These are phyloP conservation scores for Cynanchum wilfordii DNA, from an alignment of 257 asterid genomes.

Conservation along the genomic window DNA sequence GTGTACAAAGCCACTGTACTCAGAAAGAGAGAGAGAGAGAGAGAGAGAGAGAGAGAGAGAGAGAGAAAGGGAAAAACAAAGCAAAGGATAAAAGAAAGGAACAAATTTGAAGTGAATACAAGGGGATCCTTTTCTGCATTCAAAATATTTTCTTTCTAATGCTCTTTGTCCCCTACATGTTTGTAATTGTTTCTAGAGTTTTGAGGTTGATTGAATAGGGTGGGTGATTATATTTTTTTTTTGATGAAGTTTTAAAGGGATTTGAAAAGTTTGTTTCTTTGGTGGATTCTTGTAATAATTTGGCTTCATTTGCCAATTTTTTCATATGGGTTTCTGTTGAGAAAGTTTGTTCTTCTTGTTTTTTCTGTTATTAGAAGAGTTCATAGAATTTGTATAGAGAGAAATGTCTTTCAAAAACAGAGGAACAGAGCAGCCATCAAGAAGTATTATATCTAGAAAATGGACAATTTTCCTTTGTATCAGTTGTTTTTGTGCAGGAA, in stretches of 20 bases:
- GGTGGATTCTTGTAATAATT: slow-evolving; percentile 7
- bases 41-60: not conserved
- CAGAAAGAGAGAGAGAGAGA: not conserved
- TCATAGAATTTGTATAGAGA: slow-evolving; percentile 7
- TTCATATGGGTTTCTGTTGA: slow-evolving; percentile 36
- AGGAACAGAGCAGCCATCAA: slow-evolving; percentile 54
- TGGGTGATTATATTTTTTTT: too few relatives aligned
- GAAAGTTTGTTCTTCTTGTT: not conserved
- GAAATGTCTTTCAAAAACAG: slow-evolving; percentile 56
- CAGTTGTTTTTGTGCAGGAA: slow-evolving; percentile 64
- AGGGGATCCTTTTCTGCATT: slow-evolving; percentile 21
- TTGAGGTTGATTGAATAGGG: not conserved
- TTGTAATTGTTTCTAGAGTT: slow-evolving; percentile 13
- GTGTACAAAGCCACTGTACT: slow-evolving; percentile 34
- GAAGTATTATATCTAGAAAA: slow-evolving; percentile 45
- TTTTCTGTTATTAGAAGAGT: not conserved
- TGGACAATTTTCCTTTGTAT: slow-evolving; percentile 83
- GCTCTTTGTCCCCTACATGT: slow-evolving; percentile 16
- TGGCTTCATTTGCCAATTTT: slow-evolving; percentile 4
- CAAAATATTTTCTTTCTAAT: slow-evolving; percentile 11
- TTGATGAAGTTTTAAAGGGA: slow-evolving; percentile 13
- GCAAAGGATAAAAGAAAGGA: slow-evolving; percentile 44
- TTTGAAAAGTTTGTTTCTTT: slow-evolving; percentile 15
- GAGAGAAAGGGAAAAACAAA: slow-evolving; percentile 20
- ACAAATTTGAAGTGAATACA: slow-evolving; percentile 31